Conservation (phyloP, 257 asterid genomes). For the Nicotiana paniculata region DNA sequence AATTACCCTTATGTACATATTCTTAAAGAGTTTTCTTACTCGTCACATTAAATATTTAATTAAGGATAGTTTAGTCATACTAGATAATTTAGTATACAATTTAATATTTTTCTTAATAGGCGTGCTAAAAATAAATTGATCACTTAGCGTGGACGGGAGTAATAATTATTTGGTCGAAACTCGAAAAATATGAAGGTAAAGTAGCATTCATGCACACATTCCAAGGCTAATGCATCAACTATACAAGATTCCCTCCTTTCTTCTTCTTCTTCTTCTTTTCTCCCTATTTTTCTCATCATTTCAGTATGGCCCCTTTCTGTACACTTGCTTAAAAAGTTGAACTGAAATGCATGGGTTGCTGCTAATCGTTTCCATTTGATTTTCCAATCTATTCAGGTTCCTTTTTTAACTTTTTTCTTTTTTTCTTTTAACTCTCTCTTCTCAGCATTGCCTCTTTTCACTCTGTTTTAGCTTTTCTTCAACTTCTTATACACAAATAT, state of each 20-base stretch:
- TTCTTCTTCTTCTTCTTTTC: not conserved
- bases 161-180: not conserved
- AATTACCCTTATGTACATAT: too few species aligned
- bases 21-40: too few species aligned
- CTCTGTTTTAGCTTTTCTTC: slow-evolving; percentile 11
- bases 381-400: slow-evolving; percentile 23
- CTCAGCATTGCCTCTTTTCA: slow-evolving; percentile 13
- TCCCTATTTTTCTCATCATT: slow-evolving; percentile 16
- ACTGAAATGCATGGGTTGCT: slow-evolving; percentile 23
- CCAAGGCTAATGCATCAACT: slow-evolving; percentile 27
- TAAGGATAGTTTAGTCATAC: too few species aligned
- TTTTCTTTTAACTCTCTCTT: slow-evolving; percentile 17
- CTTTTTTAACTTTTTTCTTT: slow-evolving; percentile 9
- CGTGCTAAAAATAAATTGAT: too few species aligned
- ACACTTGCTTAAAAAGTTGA: slow-evolving; percentile 17
- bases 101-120: too few species aligned
- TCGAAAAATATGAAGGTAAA: slow-evolving; percentile 13
- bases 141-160: too few species aligned
- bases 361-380: slow-evolving; percentile 3
- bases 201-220: slow-evolving; percentile 33
- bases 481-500: not conserved
- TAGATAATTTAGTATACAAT: too few species aligned
- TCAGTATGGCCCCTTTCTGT: slow-evolving; percentile 4
- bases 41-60: too few species aligned
- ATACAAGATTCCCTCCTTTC: slow-evolving; percentile 15